Conservation (phyloP, 257 asterid species). For the Solanum habrochaites region DNA sequence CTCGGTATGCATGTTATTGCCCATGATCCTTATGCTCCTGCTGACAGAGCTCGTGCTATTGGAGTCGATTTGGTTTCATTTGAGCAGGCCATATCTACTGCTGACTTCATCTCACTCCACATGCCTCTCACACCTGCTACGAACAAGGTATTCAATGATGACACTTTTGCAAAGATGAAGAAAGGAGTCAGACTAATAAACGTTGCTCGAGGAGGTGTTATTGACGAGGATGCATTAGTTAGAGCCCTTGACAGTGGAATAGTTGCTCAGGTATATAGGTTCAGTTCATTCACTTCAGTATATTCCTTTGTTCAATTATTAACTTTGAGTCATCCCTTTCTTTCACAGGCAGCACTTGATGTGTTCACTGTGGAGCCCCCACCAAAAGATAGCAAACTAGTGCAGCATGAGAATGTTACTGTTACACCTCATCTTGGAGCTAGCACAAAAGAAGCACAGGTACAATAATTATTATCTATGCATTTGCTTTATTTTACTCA, state of each 20-base stretch:
- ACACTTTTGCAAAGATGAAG: slow-evolving; percentile 81
- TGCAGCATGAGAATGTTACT: slow-evolving; percentile 77
- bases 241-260: slow-evolving; percentile 79
- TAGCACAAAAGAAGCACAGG: slow-evolving; percentile 99
- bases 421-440: slow-evolving; percentile 99
- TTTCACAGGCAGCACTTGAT: slow-evolving; percentile 85
- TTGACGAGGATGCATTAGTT: slow-evolving; percentile 89
- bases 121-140: slow-evolving; percentile 97
- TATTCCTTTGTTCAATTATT: not conserved
- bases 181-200: slow-evolving; percentile 68
- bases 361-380: slow-evolving; percentile 94
- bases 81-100: slow-evolving; percentile 71
- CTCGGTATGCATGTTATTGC: slow-evolving; percentile 91
- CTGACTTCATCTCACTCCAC: slow-evolving; percentile 87
- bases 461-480: slow-evolving; percentile 6
- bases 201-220: slow-evolving; percentile 97
- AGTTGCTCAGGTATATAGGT: slow-evolving; percentile 69
- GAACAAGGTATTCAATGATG: slow-evolving; percentile 65
- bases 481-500: not conserved
- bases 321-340: not conserved
- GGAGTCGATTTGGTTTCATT: slow-evolving; percentile 88
- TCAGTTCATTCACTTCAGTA: not conserved
- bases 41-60: slow-evolving; percentile 88
- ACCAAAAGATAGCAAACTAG: slow-evolving; percentile 57
- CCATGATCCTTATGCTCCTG: slow-evolving; percentile 97